Evolutionary conservation across 2,329 filamentous ascomycete genomes (phyloP).

Genomic region (Cercospora berteroae): DNA sequence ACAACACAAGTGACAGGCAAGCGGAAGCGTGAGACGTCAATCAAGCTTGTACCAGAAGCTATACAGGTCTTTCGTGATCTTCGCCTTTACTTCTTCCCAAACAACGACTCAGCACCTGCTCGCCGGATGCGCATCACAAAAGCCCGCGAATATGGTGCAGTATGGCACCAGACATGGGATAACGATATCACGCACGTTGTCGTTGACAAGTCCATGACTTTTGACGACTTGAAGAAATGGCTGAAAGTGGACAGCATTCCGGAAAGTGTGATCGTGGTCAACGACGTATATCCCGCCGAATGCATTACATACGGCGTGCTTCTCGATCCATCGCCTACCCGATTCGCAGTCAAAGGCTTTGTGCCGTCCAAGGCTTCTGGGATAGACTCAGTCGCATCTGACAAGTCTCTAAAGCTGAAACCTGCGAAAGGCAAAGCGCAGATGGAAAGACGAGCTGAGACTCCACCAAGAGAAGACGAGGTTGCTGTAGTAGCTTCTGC

Average conservation of each 20-base stretch:
- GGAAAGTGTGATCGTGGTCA: conserved; percentile 51
- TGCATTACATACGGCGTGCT: conserved; percentile 43
- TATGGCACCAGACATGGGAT: conserved; percentile 61
- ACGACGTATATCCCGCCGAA: conserved; percentile 46
- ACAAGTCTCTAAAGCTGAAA: conserved; percentile 53
- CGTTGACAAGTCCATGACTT: conserved; percentile 67
- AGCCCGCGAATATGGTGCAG: conserved; percentile 71
- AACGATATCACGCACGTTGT: conserved; percentile 71
- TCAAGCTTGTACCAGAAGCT: conserved; percentile 28
- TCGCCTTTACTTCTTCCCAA: conserved; percentile 67
- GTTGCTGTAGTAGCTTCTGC: conserved; percentile 16
- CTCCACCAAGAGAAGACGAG: conserved; percentile 42
- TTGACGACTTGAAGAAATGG: conserved; percentile 60
- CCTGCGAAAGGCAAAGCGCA: conserved; percentile 42
- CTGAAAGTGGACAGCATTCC: conserved; percentile 52
- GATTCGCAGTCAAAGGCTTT: conserved; percentile 54
- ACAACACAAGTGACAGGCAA: conserved; percentile 25
- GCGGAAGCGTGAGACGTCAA: conserved; percentile 31
- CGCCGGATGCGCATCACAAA: conserved; percentile 71
- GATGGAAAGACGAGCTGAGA: conserved; percentile 39
- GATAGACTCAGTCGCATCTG: conserved; percentile 23
- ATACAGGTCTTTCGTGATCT: conserved; percentile 34
- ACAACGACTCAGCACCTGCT: conserved; percentile 67
- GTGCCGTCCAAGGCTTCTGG: conserved; percentile 1
- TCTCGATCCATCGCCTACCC: conserved; percentile 55